Evolutionary conservation across 768 basidiomycete species (phyloP), one percentile per base, ranked within the genome.

Genomic region (Suillus placidus): DNA sequence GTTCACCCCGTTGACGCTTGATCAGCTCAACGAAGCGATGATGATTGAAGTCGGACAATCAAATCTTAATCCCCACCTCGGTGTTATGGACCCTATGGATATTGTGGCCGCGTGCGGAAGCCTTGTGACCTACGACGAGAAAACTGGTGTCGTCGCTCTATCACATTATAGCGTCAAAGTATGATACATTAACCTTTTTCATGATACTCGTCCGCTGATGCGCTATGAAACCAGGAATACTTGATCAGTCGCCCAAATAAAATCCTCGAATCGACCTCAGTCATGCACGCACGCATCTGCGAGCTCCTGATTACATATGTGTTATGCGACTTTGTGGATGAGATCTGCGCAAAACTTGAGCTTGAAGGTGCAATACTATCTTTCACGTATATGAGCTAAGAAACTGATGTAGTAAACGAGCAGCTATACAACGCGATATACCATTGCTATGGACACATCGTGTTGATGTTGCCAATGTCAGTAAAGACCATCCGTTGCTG

Each of bases 141-240:
- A n/a, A 30, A 49, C 30, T 3, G 13, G n/a, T 0, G 9, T 64
- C 18, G 14, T 60, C 6, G 34, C 34, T 14, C 23, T 67, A 43
- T 67, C 63, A 14, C 63, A 56, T 45, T 64, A 67, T 57, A 61
- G 63, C n/a, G 66, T 67, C 23, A 38, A 67, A 43, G 66, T 64
- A 61, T 16, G 23, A 32, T 57, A 2, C 13, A 12, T 47, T n/a
- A 5, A 13, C 0, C 5, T 47, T 2, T 5, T 0, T 23, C n/a
- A n/a, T 47, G 10, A 10, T 23, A 2, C 45, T 47, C n/a, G 0
- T n/a, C n/a, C n/a, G 12, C 45, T 47, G 45, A 47, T 47, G n/a
- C 12, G 2, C 45, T 6, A 1, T 13, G 45, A 4, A 47, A 47
- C n/a, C 10, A 47, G 45, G 45, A 47, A 47, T 47, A 47, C 10